Evolutionary conservation across 345 rosid species (phyloP), one percentile per base, ranked within the genome.

Genomic region (Pistacia vera): DNA sequence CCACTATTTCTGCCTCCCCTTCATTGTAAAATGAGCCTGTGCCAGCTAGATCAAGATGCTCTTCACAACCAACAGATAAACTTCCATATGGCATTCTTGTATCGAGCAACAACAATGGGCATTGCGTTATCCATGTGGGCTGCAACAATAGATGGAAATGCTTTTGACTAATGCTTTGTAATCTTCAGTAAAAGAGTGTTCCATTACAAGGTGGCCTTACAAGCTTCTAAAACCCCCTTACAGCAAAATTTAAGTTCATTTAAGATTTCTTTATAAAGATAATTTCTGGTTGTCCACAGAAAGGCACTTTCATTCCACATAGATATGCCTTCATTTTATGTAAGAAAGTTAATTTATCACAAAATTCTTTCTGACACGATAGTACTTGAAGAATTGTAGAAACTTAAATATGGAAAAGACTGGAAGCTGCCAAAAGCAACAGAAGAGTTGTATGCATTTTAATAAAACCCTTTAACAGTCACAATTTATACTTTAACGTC

Each of bases 61-160:
- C 99, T 84, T 93, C 96, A 70, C 99, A 95, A 16, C 91, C 98
- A 69, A 90, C 72, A 3, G 94, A 90, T 81, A 95, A 85, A 86
- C 97, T 93, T 74, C 99, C 99, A 72, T 90, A 93, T 72, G 95
- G 93, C 97, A 86, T 85, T 85, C 99, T 92, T 78, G 99, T 95
- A 84, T 95, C 98, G 56, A 95, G 99, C 70, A 95, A 87, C 85
- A 95, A 78, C 89, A 95, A 79, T 22, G 99, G 98, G 81, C 97
- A 90, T 61, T 85, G 92, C 6, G 99, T 95, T 74, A 93, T 88
- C 99, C 98, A 95, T 38, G 93, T 92, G 13, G 91, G 93, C 99
- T 95, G 90, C 83, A 87, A 74, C 25, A 72, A 77, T 35, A 70
- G 46, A 44, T 9, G 38, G 62, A 46, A n/a, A 36, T 64, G 35